Evolutionary conservation across 2,329 filamentous ascomycete species (phyloP).

Genomic region (Monilinia polystroma): DNA sequence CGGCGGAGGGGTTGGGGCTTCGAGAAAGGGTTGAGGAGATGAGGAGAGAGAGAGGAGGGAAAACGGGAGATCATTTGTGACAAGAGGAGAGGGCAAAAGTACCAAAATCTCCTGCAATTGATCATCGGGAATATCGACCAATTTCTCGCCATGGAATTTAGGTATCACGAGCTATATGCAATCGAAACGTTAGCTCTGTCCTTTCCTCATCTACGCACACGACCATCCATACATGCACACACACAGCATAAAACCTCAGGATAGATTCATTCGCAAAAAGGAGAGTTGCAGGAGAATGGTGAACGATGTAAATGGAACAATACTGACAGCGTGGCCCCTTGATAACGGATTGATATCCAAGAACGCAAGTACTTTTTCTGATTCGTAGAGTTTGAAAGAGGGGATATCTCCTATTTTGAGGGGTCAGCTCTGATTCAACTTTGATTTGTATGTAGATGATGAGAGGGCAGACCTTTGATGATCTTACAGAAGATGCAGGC

Average conservation of each 20-base stretch:
- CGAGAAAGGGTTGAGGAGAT: conserved; percentile 23
- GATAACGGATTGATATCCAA: conserved; percentile 92
- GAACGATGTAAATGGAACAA: neutral
- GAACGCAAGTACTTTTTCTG: conserved; percentile 89
- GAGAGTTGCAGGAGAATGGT: neutral
- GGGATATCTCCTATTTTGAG: conserved; percentile 77
- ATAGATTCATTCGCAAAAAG: neutral
- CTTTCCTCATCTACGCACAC: neutral
- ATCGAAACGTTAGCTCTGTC: neutral
- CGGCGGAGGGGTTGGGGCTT: neutral
- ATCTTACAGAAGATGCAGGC: conserved; percentile 98
- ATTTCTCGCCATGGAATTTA: conserved; percentile 89
- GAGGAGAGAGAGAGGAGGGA: neutral
- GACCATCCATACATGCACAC: no score
- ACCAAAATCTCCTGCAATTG: conserved; percentile 78
- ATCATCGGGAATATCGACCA: conserved; percentile 90
- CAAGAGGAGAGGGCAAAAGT: conserved; percentile 37
- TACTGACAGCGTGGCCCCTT: conserved; percentile 79
- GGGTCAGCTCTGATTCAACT: conserved; percentile 10
- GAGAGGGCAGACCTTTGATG: conserved; percentile 70
- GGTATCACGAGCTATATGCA: conserved; percentile 76
- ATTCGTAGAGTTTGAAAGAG: conserved; percentile 94
- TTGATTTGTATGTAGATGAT: neutral
- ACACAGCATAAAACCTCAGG: no score
- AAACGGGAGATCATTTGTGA: neutral